phyloP scores from a whole-genome alignment of 2,329 filamentous ascomycete species.

The Alternaria solani region DNA sequence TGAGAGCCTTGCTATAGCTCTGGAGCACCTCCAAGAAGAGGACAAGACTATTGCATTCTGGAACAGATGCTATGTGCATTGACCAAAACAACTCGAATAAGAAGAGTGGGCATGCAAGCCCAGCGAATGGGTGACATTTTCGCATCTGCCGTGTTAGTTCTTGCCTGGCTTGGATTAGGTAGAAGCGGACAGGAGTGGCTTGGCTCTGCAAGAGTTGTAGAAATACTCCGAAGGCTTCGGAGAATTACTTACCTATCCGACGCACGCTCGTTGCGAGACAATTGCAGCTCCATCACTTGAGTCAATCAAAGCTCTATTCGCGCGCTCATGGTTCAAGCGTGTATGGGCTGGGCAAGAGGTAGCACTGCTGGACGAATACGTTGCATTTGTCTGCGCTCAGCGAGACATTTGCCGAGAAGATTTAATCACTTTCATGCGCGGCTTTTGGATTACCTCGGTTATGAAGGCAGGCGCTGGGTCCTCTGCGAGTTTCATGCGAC shows the following conservation, averaged over 20 bases:
- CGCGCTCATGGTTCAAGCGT: slow-evolving; percentile 1
- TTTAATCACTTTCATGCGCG: no score
- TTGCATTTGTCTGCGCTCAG: neutral
- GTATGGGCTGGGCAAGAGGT: neutral
- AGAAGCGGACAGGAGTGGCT: neutral
- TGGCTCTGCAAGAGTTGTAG: neutral
- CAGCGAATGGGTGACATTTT: neutral
- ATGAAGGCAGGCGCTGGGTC: no score
- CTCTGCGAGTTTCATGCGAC: no score
- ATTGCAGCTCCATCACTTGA: rapidly evolving
- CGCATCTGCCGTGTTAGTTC: neutral
- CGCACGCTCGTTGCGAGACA: no score
- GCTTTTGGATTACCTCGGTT: no score
- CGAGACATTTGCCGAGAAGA: neutral
- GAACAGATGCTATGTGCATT: neutral
- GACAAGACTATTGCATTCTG: neutral
- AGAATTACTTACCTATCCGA: no score
- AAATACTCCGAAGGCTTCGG: neutral
- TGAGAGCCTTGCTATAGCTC: neutral
- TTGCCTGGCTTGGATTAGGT: neutral
- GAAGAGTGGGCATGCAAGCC: neutral
- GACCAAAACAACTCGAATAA: neutral
- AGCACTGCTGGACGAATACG: neutral
- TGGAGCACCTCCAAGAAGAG: neutral
- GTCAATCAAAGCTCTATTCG: neutral